These are phyloP conservation scores for Sicyos edulis DNA, from an alignment of 306 rosid species.

Conservation along the genomic window DNA sequence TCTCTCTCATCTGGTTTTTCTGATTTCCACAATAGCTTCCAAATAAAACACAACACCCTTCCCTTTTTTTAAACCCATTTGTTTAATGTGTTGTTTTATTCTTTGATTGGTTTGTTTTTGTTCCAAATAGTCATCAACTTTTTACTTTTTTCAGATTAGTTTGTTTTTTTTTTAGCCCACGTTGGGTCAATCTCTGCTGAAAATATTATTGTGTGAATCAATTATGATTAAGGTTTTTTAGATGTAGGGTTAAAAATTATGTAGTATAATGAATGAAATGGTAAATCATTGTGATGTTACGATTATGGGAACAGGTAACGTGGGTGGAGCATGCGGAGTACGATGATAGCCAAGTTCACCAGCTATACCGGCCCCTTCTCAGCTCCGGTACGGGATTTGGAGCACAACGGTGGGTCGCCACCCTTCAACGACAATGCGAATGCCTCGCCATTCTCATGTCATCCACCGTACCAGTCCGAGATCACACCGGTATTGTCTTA, in stretches of 20 bases:
- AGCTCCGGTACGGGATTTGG: slow-evolving; percentile 93
- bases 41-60: not conserved
- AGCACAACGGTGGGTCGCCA: slow-evolving; percentile 80
- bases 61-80: too few relatives aligned
- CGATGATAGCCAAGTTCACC: slow-evolving; percentile 81
- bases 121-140: not conserved
- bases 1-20: not conserved
- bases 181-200: slow-evolving; percentile 13
- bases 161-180: not conserved
- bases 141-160: not conserved
- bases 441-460: slow-evolving; percentile 91
- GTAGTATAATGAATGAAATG: not conserved
- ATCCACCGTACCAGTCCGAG: slow-evolving; percentile 53
- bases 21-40: not conserved
- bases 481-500: slow-evolving; percentile 46
- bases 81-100: not conserved
- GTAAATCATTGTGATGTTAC: not conserved
- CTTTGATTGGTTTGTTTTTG: not conserved
- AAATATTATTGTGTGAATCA: too few relatives aligned
- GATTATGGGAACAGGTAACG: slow-evolving; percentile 53
- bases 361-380: slow-evolving; percentile 58
- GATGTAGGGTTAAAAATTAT: too few relatives aligned
- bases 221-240: too few relatives aligned
- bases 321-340: slow-evolving; percentile 97
- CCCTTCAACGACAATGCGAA: slow-evolving; percentile 84